Base-by-base conservation (phyloP, 345 rosid genomes). In the Arabis hirsuta region DNA sequence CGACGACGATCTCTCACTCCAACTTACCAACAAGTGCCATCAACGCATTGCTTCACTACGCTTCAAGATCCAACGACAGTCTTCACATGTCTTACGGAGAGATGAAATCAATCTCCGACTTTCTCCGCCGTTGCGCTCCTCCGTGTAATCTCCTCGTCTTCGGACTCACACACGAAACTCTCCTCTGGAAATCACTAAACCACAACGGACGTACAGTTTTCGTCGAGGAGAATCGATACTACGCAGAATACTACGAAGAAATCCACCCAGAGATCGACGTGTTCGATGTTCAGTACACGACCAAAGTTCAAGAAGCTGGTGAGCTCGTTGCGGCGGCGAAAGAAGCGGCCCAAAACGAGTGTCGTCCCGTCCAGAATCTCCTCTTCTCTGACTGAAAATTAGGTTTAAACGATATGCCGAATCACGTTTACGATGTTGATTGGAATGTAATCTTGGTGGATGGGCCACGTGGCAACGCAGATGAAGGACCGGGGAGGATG, bases 361-460 rank as follows among this genome's bases (percentile, higher is more conserved):
- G 99, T 63, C 81, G 90, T 68, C 97, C 97, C 0, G 97, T 95
- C 8, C 99, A 95, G 73, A 95, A 91, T 67, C 80, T 95, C 6
- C 73, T 95, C 20, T 95, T 95, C 81, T 95, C 97, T 0, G 97
- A 95, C 20, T 95, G 97, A 61, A 86, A 80, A 67, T 81, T 95
- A 0, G 96, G 96, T n/a, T 73, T 95, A 48, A 95, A 95, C 24
- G 99, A 95, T 71, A 72, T 95, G 78, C 97, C 99, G 0, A 95
- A 95, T 71, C 96, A 88, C 38, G 96, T 95, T 3, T 95, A 95
- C 9, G 97, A 91, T 70, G 89, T 95, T 9, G 96, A 87, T 9
- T 95, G 99, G 99, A 97, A 95, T 68, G 90, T 95, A 59, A 95
- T 95, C 12, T 65, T 95, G 47, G 84, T 95, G 6, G 99, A 91